These are phyloP conservation scores for Russula emetica DNA, from an alignment of 768 basidiomycete species.

Conservation along the genomic window DNA sequence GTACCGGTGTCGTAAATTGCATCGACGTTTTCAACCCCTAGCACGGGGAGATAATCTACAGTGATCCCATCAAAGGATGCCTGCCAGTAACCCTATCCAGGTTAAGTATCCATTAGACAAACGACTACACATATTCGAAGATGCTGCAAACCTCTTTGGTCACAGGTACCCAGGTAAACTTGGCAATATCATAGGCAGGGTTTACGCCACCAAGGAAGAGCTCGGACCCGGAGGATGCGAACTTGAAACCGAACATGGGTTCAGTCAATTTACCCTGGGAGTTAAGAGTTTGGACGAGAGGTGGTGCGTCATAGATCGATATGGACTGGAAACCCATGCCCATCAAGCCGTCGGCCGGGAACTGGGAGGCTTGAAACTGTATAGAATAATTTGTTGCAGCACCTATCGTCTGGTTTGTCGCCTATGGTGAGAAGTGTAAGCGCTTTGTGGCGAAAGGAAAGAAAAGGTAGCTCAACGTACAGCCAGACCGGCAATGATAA, in stretches of 20 bases:
- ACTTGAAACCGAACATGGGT: constrained; percentile 47
- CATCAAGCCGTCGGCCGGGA: constrained; percentile 41
- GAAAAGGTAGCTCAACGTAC: not conserved
- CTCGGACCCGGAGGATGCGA: constrained; percentile 35
- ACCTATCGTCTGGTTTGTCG: constrained; percentile 42
- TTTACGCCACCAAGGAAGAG: constrained; percentile 20
- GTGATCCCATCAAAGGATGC: constrained; percentile 17
- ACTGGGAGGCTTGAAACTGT: constrained; percentile 32
- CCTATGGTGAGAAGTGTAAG: not conserved
- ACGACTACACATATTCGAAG: not conserved
- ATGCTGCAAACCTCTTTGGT: not conserved
- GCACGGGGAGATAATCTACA: not conserved
- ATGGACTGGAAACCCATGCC: constrained; percentile 39
- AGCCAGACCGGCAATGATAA: constrained; percentile 38
- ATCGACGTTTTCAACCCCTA: not conserved
- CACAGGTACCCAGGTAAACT: constrained; percentile 14
- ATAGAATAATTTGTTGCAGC: constrained; percentile 42
- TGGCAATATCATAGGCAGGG: not conserved
- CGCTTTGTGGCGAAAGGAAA: too few species aligned
- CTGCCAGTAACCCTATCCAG: constrained; percentile 28
- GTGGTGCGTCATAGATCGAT: constrained; percentile 27
- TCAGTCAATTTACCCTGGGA: constrained; percentile 34
- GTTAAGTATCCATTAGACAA: not conserved
- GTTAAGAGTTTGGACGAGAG: constrained; percentile 42
- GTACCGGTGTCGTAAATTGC: constrained; percentile 31